These are phyloP conservation scores for Spathaspora sp. DNA, from an alignment of 805 yeast genomes.

Conservation along the genomic window DNA sequence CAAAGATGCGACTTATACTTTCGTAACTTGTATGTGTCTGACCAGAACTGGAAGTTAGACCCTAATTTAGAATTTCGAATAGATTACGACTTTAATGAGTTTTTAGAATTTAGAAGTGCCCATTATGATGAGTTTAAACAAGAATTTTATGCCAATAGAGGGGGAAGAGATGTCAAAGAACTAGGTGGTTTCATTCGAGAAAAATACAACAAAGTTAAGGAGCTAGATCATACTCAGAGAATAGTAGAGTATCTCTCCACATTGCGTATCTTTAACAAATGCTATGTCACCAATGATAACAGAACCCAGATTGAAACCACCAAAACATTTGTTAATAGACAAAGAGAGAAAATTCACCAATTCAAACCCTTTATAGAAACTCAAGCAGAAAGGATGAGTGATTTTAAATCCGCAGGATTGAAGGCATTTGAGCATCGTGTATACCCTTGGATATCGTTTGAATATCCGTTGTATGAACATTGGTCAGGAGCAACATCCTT, in stretches of 20 bases:
- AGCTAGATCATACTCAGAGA: slow-evolving; percentile 17
- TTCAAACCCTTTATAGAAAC: slow-evolving; percentile 1
- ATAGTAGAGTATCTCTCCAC: slow-evolving; percentile 44
- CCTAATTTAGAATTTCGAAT: slow-evolving; percentile 18
- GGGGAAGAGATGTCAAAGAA: slow-evolving; percentile 6
- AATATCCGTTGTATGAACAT: slow-evolving; percentile 36
- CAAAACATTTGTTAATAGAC: slow-evolving; percentile 3
- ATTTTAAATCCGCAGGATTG: slow-evolving; percentile 5
- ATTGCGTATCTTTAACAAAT: slow-evolving; percentile 39
- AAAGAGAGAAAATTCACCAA: slow-evolving; percentile 1
- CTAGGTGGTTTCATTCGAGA: slow-evolving; percentile 17
- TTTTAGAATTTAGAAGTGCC: slow-evolving; percentile 19
- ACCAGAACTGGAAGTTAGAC: slow-evolving; percentile 42
- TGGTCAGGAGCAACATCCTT: slow-evolving; percentile 33
- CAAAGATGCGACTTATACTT: slow-evolving; percentile 40
- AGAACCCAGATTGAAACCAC: slow-evolving; percentile 1
- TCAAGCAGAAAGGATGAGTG: background rate
- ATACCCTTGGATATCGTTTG: slow-evolving; percentile 38
- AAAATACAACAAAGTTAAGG: slow-evolving; percentile 22
- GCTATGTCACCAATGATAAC: slow-evolving; percentile 28
- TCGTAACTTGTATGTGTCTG: slow-evolving; percentile 29
- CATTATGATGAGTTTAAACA: slow-evolving; percentile 14
- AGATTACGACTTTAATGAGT: slow-evolving; percentile 19
- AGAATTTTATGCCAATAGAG: slow-evolving; percentile 5
- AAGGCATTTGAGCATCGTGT: slow-evolving; percentile 29